Base-by-base conservation (phyloP, 139 green algal species). In the Chlamydomonas schloesseri region DNA sequence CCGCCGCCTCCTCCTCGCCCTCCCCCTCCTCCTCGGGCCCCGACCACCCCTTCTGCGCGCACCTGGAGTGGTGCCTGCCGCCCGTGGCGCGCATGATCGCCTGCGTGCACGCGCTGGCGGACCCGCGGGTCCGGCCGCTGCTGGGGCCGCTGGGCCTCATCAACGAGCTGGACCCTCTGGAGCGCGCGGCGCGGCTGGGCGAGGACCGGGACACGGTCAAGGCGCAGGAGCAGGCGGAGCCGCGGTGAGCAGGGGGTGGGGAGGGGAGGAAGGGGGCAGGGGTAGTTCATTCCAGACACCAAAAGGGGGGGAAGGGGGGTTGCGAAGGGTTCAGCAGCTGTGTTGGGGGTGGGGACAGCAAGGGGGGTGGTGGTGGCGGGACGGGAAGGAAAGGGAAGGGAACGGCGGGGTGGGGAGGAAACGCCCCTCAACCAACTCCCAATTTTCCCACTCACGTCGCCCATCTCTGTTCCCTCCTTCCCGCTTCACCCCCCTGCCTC, bases 111-210 rank as follows among this genome's bases (percentile, higher is more conserved):
- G 91, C 89, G 13, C 47, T 95, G n/a, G 87, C 87, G 36, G 89
- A 89, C 24, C 75, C 89, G 0, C 86, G 86, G 64, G 85, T 89
- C 29, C 82, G 82, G 69, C 65, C 76, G 29, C 42, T 34, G n/a
- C 74, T 95, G 81, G 81, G 73, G 4, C 72, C 84, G 1, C 68
- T 91, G 34, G 37, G 5, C 21, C 21, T 84, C 34, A 37, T 77
- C 10, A 71, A 88, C 20, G 84, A 93, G 33, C 93, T 98, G 90
- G 90, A 94, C 46, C 88, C 94, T 0, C 82, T 94, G 75, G 95
- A 98, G 86, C 82, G 88, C 13, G 94, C 95, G 3, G 15, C 46
- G 60, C 90, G 94, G 65, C 72, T 95, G 47, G 89, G 88, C 26
- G 88, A 92, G 50, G 89, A 92, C 71, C 55, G 84, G 33, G 89